Base-by-base conservation (phyloP, 768 basidiomycete genomes). In the Rhizopogon sp. region DNA sequence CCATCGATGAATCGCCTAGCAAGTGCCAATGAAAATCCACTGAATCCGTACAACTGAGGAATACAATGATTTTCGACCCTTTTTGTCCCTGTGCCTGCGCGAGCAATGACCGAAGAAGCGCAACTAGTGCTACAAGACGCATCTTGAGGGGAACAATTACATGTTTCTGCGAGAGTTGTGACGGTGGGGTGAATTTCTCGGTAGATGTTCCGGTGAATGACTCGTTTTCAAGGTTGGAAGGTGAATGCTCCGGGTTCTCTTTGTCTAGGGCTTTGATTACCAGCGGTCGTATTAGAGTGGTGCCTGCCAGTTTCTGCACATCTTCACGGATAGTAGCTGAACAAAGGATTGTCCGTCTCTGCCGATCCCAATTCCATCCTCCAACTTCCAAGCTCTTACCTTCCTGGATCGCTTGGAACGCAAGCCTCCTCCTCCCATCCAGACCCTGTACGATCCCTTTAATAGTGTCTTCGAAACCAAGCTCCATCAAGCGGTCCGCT, bases 381-480 rank as follows among this genome's bases (percentile, higher is more conserved):
- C 86, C 85, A 9, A 90, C 84, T 62, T 90, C 90, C 66, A 73
- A 73, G 50, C 80, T 83, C 58, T 78, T 85, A 0, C 83, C 88
- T 60, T 85, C 84, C 58, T 79, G 72, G 50, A 83, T 75, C 0
- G 87, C 91, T 61, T 84, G 80, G 44, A 67, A 54, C 5, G 91
- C 93, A 6, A 95, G 76, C 59, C 83, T 85, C 50, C 82, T 72
- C 50, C 93, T 80, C 0, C 93, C 93, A 56, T 98, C 93, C 20
- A 99, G 70, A 9, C 88, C 87, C 63, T 87, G 82, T 37, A 98
- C 74, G 59, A 98, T 97, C 1, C 92, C 93, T 54, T 81, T 83
- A 63, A 99, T 89, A 0, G 93, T 92, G 65, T 98, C 94, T 68
- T 97, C 95, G 59, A 99, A 99, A 0, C 97, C 97, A 42, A 98